Base-by-base conservation (phyloP, 2,329 filamentous ascomycete genomes). In the Fusarium begoniae region DNA sequence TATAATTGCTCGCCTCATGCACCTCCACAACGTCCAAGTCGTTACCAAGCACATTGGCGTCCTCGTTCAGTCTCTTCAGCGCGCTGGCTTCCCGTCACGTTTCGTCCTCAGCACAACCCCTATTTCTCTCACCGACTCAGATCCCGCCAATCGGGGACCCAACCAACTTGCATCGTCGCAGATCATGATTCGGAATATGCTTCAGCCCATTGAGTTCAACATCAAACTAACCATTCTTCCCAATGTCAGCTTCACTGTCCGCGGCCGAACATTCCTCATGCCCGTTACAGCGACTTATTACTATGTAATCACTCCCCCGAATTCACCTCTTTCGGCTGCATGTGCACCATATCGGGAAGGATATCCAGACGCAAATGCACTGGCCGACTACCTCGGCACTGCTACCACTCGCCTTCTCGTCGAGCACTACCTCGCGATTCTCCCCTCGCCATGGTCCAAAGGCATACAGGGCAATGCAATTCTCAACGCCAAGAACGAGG, bases 1-100 rank as follows among this genome's bases (percentile, higher is more conserved):
- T 35, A 80, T 90, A 54, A 83, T 91, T 54, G 84, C 86, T 9
- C 84, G 86, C 63, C 80, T 86, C 28, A 82, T 83, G 60, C 86
- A 86, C 76, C 81, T 85, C 62, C 80, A 80, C 48, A 83, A 83
- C 50, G 79, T 87, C 41, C 76, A 79, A 30, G 75, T 81, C 15
- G 83, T 85, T 56, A 82, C 82, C 4, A 67, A 75, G 5, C 85
- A 86, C 75, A 77, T 89, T 12, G 83, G 85, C 15, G 80, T 81
- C 18, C 77, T 90, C 20, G 81, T 84, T 11, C 76, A 77, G 28
- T 80, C 84, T 8, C 82, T 90, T 32, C 84, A 83, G n/a, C 79
- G 79, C 26, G 85, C 87, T 17, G 87, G 88, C 26, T 73, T 88
- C 41, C 68, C 83, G 10, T 81, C 87, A 13, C 80, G 82, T 10